Evolutionary conservation across 192 early-diverging fungal genomes (phyloP).

Genomic region (Coemansia sp.): DNA sequence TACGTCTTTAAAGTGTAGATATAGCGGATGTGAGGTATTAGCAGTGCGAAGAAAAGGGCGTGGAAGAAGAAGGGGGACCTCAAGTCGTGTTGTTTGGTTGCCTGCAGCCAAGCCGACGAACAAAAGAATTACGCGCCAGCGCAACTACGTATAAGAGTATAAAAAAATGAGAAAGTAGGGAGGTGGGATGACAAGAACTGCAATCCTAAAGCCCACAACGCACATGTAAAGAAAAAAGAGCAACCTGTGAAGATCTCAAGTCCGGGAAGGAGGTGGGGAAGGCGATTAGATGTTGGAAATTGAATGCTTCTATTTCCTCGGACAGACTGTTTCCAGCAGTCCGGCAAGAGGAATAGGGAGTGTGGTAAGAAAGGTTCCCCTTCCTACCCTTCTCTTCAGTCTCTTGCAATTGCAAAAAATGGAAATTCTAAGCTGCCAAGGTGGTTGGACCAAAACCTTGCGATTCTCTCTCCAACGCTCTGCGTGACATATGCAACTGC

Average conservation of each 20-base stretch:
- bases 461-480: not conserved
- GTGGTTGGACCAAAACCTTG: not conserved
- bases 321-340: not conserved
- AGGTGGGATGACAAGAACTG: not conserved
- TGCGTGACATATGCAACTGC: not conserved
- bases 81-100: not conserved
- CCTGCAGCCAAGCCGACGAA: not conserved
- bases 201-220: not conserved
- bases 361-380: not conserved
- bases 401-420: too few species aligned
- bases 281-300: not conserved
- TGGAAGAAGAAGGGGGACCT: not conserved
- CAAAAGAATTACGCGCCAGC: slow-evolving; percentile 8
- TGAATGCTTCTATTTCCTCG: not conserved
- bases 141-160: slow-evolving; percentile 3
- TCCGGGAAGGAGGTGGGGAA: not conserved
- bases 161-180: not conserved
- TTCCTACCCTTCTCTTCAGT: too few species aligned
- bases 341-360: not conserved
- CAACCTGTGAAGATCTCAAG: not conserved
- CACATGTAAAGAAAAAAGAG: not conserved
- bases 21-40: not conserved
- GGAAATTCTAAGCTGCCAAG: too few species aligned
- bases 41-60: not conserved
- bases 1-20: not conserved